Evolutionary conservation across 306 rosid genomes (phyloP).

Genomic region (Begonia fuchsioides): DNA sequence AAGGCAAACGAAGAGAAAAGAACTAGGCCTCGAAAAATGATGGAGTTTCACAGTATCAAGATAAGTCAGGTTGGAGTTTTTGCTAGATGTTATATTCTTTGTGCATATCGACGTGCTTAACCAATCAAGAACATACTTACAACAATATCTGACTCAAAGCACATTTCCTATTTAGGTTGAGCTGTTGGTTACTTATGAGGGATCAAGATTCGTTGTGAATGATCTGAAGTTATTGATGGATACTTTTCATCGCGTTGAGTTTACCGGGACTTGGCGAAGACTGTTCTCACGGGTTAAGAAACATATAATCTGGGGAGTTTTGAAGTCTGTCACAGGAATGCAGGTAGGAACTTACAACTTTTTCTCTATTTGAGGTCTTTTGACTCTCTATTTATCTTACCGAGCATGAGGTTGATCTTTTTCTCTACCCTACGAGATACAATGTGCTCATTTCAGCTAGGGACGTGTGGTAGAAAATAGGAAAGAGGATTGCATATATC

Average conservation of each 20-base stretch:
- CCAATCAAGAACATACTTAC: slow-evolving; percentile 7
- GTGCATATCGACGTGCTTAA: not conserved
- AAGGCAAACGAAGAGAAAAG: slow-evolving; percentile 79
- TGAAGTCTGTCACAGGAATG: slow-evolving; percentile 98
- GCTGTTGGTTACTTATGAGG: slow-evolving; percentile 80
- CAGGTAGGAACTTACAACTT: slow-evolving; percentile 41
- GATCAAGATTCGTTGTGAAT: slow-evolving; percentile 86
- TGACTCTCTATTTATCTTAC: too few species aligned
- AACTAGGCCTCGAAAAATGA: slow-evolving; percentile 86
- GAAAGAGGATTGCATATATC: too few species aligned
- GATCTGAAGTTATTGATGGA: slow-evolving; percentile 98
- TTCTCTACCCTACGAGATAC: too few species aligned
- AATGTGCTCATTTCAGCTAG: too few species aligned
- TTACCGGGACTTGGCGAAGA: slow-evolving; percentile 95
- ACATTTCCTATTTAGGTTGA: slow-evolving; percentile 46
- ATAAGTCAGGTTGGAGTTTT: slow-evolving; percentile 78
- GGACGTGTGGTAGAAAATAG: too few species aligned
- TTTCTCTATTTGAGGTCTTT: too few species aligned
- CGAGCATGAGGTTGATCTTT: too few species aligned
- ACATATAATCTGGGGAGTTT: slow-evolving; percentile 98
- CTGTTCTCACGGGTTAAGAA: slow-evolving; percentile 93
- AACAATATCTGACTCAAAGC: not conserved
- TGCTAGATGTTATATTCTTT: slow-evolving; percentile 3
- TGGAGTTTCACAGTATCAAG: slow-evolving; percentile 94
- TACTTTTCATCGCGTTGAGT: slow-evolving; percentile 80